Evolutionary conservation across 169 alveolate species (phyloP).

Genomic region (Amoebophrya sp.): DNA sequence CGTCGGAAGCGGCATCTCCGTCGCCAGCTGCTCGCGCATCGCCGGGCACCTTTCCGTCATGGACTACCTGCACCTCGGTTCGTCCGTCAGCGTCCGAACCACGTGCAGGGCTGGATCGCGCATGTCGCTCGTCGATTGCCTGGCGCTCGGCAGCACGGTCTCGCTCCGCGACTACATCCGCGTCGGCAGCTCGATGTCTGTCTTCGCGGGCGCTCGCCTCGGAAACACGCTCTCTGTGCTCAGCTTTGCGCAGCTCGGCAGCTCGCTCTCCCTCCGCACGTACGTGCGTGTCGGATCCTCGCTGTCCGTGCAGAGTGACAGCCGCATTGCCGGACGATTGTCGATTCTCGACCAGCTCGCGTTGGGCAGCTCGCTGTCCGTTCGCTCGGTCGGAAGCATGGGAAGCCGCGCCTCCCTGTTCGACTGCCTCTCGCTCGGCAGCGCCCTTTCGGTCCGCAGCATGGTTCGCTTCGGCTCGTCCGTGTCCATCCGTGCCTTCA

Average conservation of each 20-base stretch:
- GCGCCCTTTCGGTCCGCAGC: not conserved
- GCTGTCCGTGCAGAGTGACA: constrained; percentile 1
- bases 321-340: not conserved
- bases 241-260: not conserved
- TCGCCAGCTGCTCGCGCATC: not conserved
- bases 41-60: not conserved
- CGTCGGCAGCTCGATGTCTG: not conserved
- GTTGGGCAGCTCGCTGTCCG: not conserved
- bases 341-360: not conserved
- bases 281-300: not conserved
- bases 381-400: not conserved
- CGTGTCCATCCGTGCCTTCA: not conserved
- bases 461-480: not conserved
- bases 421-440: no score
- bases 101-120: not conserved
- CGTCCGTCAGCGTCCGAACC: not conserved
- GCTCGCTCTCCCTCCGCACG: not conserved
- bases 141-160: not conserved
- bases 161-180: not conserved
- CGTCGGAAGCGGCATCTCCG: not conserved
- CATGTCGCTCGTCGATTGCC: not conserved
- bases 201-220: not conserved
- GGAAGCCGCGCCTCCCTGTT: no score
- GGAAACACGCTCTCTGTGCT: not conserved
- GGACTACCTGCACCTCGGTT: not conserved